Percentiles rank a stretch among this genome's conserved stretches.
phyloP scores from a whole-genome alignment of 2,329 filamentous ascomycete genomes.

The Diaporthe australafricana region DNA sequence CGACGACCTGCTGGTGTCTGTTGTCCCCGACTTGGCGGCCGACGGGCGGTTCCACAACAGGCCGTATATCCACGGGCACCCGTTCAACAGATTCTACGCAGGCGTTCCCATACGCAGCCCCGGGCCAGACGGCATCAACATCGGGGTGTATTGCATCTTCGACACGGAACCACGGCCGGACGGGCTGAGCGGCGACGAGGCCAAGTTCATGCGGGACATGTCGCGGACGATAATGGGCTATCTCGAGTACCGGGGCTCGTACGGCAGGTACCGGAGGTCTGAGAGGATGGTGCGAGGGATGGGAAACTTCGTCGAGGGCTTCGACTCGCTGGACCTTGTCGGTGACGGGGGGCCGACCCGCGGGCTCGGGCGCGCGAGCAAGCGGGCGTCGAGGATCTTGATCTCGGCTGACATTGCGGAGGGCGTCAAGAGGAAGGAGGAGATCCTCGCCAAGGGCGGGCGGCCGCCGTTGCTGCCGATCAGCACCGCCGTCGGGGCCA shows the following conservation, averaged over 20 bases:
- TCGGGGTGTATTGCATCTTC: conserved; percentile 54
- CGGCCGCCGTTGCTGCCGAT: background rate
- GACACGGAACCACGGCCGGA: conserved; percentile 42
- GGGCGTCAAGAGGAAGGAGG: background rate
- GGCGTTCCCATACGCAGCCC: conserved; percentile 54
- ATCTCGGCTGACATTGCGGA: background rate
- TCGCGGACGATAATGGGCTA: conserved; percentile 50
- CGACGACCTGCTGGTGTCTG: conserved; percentile 45
- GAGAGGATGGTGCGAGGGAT: conserved; percentile 53
- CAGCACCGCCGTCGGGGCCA: background rate
- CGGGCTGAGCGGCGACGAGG: conserved; percentile 44
- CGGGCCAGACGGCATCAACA: conserved; percentile 51
- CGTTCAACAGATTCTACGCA: conserved; percentile 51
- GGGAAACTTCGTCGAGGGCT: conserved; percentile 50
- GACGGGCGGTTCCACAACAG: conserved; percentile 46
- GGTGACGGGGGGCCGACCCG: background rate
- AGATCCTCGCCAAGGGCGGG: background rate
- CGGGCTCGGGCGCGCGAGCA: conserved; percentile 20
- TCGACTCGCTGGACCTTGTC: conserved; percentile 21
- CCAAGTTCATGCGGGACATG: conserved; percentile 43
- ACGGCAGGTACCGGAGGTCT: conserved; percentile 44
- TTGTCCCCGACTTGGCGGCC: conserved; percentile 48
- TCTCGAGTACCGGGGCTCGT: conserved; percentile 47
- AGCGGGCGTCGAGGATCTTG: conserved; percentile 3
- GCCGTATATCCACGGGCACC: conserved; percentile 42